These are phyloP conservation scores for Boletellus sp. DNA, from an alignment of 1,284 basidiomycete genomes.

Conservation along the genomic window DNA sequence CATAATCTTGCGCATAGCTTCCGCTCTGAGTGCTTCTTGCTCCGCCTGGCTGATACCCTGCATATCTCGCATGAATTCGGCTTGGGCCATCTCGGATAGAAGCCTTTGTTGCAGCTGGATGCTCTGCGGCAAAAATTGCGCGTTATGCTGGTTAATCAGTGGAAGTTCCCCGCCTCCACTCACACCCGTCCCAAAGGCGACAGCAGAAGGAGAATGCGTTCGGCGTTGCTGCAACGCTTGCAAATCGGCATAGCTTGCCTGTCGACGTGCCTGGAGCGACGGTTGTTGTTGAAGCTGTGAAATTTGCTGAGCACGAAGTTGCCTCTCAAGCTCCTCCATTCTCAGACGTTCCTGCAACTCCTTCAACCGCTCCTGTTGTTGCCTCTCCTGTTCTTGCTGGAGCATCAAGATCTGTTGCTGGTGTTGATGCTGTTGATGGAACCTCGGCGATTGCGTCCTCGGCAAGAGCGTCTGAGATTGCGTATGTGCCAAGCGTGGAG, in stretches of 20 bases:
- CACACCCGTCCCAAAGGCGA: conserved; percentile 28
- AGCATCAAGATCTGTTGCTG: conserved; percentile 62
- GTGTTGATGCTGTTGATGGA: conserved; percentile 61
- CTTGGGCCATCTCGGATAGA: conserved; percentile 67
- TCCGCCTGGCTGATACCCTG: conserved; percentile 56
- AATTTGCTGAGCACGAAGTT: conserved; percentile 47
- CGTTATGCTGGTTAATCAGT: conserved; percentile 43
- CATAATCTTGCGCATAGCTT: conserved; percentile 83
- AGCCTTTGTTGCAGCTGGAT: conserved; percentile 70
- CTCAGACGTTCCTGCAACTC: conserved; percentile 60
- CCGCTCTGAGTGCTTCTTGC: conserved; percentile 66
- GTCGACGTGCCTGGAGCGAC: conserved; percentile 39
- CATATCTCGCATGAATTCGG: conserved; percentile 60
- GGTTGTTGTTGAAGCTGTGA: conserved; percentile 47
- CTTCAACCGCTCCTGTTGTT: conserved; percentile 41
- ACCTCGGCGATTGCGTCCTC: conserved; percentile 67
- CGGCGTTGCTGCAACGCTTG: conserved; percentile 34
- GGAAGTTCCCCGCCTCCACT: conserved; percentile 26
- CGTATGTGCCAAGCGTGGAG: conserved; percentile 53
- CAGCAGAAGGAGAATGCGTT: conserved; percentile 49
- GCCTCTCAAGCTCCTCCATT: conserved; percentile 60
- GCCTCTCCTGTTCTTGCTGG: conserved; percentile 58
- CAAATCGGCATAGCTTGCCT: conserved; percentile 33
- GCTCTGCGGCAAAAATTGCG: conserved; percentile 53
- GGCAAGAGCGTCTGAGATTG: conserved; percentile 51